Conservation (phyloP, 2,329 filamentous ascomycete species). For the Epichloe baconii region DNA sequence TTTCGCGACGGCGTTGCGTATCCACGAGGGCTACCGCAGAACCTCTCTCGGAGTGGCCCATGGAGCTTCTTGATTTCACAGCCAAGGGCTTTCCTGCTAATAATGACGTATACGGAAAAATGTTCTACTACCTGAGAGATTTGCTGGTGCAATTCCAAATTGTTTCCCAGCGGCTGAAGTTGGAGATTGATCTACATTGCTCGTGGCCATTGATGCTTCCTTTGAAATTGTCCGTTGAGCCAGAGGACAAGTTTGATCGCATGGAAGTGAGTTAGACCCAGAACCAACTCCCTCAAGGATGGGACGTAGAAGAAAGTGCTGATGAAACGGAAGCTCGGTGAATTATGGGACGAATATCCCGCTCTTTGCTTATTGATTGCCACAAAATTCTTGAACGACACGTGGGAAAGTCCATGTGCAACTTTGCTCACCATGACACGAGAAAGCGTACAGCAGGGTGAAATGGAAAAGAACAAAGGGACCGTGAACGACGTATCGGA, state of each 20-base stretch:
- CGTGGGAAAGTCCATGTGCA: constrained; percentile 14
- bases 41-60: constrained; percentile 17
- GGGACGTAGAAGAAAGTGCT: neutral
- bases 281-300: too few relatives aligned
- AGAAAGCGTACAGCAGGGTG: neutral
- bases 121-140: constrained; percentile 15
- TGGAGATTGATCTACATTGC: neutral
- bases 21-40: constrained; percentile 8
- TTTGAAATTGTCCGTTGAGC: neutral
- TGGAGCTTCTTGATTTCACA: constrained; percentile 12
- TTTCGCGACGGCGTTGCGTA: neutral
- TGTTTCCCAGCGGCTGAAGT: neutral
- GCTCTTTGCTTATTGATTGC: constrained; percentile 3
- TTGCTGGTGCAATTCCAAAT: constrained; percentile 12
- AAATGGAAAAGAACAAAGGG: neutral
- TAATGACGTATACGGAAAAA: constrained; percentile 17
- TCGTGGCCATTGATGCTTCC: neutral
- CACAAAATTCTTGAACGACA: constrained; percentile 10
- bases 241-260: constrained; percentile 6
- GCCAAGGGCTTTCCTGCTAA: constrained; percentile 4
- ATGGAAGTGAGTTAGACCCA: constrained; percentile 7
- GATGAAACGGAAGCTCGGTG: constrained; percentile 8
- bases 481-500: neutral
- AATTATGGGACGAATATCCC: constrained; percentile 8
- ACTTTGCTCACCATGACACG: constrained; percentile 11